A percentile compares a stretch with the other conserved stretches of the same genome.
Conservation (phyloP, 2,329 filamentous ascomycete genomes). For the Xylaria sp. region DNA sequence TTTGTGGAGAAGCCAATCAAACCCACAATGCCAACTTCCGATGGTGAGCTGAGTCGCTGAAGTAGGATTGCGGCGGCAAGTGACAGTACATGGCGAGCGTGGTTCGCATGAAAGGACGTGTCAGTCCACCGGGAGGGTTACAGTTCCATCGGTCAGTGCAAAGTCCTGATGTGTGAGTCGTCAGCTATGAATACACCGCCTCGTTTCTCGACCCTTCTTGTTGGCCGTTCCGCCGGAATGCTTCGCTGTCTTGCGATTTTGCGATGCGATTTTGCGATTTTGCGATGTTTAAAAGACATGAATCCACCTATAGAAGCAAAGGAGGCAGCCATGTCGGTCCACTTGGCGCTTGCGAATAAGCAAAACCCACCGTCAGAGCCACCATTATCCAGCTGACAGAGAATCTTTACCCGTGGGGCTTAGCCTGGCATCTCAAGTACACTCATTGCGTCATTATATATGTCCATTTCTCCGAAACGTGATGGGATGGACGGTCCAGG, state of each 20-base stretch:
- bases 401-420: slow-evolving; percentile 7
- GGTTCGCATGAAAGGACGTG: slow-evolving; percentile 15
- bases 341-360: slow-evolving; percentile 9
- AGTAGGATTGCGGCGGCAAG: slow-evolving; percentile 20
- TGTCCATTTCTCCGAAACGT: slow-evolving; percentile 5
- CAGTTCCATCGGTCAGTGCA: background rate
- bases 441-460: slow-evolving; percentile 25
- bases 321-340: background rate
- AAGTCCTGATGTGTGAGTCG: slow-evolving; percentile 6
- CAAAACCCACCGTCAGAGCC: background rate
- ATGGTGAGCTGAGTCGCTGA: slow-evolving; percentile 11
- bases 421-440: slow-evolving; percentile 12
- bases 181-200: slow-evolving; percentile 18
- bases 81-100: no score
- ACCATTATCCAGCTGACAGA: slow-evolving; percentile 14
- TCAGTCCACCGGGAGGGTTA: background rate
- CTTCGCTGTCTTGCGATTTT: slow-evolving; percentile 31
- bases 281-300: background rate
- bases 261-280: slow-evolving; percentile 34
- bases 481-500: slow-evolving; percentile 6
- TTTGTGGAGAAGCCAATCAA: slow-evolving; percentile 28
- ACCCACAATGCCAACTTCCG: background rate
- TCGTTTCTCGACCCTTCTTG: background rate
- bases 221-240: slow-evolving; percentile 31
- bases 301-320: background rate